Evolutionary conservation across 352 stramenopile genomes (phyloP), one percentile per base, ranked within the genome.

Genomic region (Phytophthora cajani): DNA sequence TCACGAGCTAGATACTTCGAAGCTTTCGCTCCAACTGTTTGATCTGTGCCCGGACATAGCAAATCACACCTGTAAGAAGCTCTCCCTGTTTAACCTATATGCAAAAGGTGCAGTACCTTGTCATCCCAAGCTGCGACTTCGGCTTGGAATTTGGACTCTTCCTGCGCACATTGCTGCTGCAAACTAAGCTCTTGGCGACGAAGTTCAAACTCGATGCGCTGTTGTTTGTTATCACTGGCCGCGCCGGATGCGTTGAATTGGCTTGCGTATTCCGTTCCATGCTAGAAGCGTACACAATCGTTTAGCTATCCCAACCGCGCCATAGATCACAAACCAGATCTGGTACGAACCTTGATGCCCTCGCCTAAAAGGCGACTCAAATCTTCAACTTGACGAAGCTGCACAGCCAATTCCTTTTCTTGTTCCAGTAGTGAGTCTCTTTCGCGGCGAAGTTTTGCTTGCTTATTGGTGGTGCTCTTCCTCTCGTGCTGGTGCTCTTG

Each of bases 161-260:
- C 62, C 2, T 68, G 62, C 32, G 66, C 66, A 49, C 59, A 78
- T 49, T 74, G 62, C 47, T 71, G 58, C 36, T 81, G 70, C 46
- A 75, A 68, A 14, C 12, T 67, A 42, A 78, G 66, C 47, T 78
- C 74, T 44, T 74, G 70, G 19, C 27, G 49, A 55, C 62, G 62
- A 67, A 81, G 66, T 49, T 78, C 59, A 58, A 81, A 66, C 23
- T 76, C 70, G 38, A 78, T 76, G 46, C 57, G 62, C 63, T 69
- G 62, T 54, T 72, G 21, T 23, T 63, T 72, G 5, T 68, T 25
- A 5, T 64, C 53, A 30, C 19, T 36, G 3, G 33, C n/a, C 19
- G 47, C 52, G 42, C 67, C 73, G 14, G 59, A 21, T 55, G 71
- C 55, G 9, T 50, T 40, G 42, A 74, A 52, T 16, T 60, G 62